Evolutionary conservation across 2,329 filamentous ascomycete genomes (phyloP), one percentile per base, ranked within the genome.

Genomic region (Aschersonia sp.): DNA sequence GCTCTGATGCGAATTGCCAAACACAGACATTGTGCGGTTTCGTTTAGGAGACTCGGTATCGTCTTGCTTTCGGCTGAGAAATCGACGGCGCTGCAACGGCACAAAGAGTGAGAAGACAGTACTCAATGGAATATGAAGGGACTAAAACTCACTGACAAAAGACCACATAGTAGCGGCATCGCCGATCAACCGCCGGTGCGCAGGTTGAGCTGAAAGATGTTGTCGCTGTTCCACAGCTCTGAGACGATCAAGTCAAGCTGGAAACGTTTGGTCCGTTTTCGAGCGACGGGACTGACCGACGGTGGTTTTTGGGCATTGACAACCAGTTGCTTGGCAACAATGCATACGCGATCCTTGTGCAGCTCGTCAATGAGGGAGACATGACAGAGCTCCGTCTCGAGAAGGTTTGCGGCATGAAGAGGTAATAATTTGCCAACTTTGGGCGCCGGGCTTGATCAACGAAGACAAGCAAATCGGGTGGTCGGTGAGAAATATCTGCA

Each of bases 21-120:
- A 66, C 48, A 69, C 62, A 47, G 65, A 67, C 54, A 68, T 60
- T 37, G 65, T 68, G 29, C 58, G 62, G 42, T 56, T 51, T 30
- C 65, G 65, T 42, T 55, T 53, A 43, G 57, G 62, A 48, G 55
- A 53, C 30, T 57, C 52, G 22, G 46, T 3, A 5, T 50, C 46
- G 30, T 45, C 33, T 29, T 40, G 41, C 31, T 49, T 50, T 45
- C 49, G 47, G 12, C 52, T 49, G 5, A 48, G 31, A 30, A 52
- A 53, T 32, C 52, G 53, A 39, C 53, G 54, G 48, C 54, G 48
- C 49, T 54, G 40, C 11, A 41, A 42, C 41, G 14, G 22, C 4
- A 22, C 22, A 37, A 6, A 12, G 10, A 42, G 31, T 30, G 43
- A n/a, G 11, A 42, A 11, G 14, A 12, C 10, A 42, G 40, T n/a